phyloP scores from a whole-genome alignment of 2,329 filamentous ascomycete genomes.

The Teratosphaeria gauchensis region DNA sequence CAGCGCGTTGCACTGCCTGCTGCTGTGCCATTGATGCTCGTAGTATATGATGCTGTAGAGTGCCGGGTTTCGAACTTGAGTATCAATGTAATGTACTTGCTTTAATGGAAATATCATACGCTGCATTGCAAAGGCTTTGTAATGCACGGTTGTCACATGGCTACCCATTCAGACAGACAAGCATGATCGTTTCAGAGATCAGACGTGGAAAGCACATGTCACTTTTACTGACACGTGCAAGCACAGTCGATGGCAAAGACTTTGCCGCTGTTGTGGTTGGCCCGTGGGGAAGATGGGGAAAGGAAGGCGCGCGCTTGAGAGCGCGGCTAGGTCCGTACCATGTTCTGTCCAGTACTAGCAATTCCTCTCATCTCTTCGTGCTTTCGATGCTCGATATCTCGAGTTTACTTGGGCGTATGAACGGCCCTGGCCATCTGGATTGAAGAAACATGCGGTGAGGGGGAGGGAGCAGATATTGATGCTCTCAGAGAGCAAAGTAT shows the following conservation, averaged over 20 bases:
- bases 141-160: too few relatives aligned
- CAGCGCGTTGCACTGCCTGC: not conserved
- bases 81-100: not conserved
- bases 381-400: too few relatives aligned
- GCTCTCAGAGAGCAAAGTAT: too few relatives aligned
- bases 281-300: not conserved
- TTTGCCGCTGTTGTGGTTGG: not conserved
- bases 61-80: not conserved
- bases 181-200: not conserved
- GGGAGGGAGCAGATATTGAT: too few relatives aligned
- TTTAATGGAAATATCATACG: too few relatives aligned
- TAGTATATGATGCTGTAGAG: not conserved
- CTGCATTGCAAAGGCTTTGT: too few relatives aligned
- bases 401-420: too few relatives aligned
- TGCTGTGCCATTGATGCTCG: not conserved
- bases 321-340: too few relatives aligned
- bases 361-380: too few relatives aligned
- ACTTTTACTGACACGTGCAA: not conserved
- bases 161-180: not conserved
- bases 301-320: not conserved
- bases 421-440: too few relatives aligned
- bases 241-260: not conserved
- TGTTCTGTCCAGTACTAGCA: too few relatives aligned
- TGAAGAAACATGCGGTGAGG: too few relatives aligned
- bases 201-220: not conserved